Base-by-base conservation (phyloP, 2,329 filamentous ascomycete genomes). In the Talaromyces sp. region DNA sequence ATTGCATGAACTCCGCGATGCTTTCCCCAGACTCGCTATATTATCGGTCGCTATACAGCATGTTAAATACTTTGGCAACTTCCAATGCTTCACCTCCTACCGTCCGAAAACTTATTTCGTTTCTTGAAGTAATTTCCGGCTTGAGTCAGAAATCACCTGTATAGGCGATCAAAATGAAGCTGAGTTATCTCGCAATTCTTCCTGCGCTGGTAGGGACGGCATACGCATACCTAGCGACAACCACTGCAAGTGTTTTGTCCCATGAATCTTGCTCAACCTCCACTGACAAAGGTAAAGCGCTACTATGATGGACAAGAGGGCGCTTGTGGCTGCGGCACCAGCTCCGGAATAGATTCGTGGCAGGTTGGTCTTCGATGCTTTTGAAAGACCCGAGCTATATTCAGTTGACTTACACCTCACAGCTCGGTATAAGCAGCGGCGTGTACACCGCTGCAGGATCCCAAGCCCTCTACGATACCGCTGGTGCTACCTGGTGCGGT, bases 241-340 rank as follows among this genome's bases (percentile, higher is more conserved):
- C 64, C 16, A 66, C 64, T 41, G 64, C 54, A 41, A 52, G 64
- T 47, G 43, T 4, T 16, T 13, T 52, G 9, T 11, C 11, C 31
- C 7, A 3, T 56, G 27, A 6, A 14, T 22, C 8, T 8, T 13
- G n/a, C 9, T 2, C 0, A 19, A 31, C 6, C 6, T 13, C 11
- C 31, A 22, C 50, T 56, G 16, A 56, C 50, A 56, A 22, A 14
- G 31, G 50, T 13, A 56, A 56, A 56, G 50, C 50, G 27, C 39
- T 76, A 76, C 66, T 75, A 73, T 63, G 74, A 76, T 66, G 70
- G 70, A 5, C 69, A 68, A 45, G 66, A 74, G 59, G 74, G 74
- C 22, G 73, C 74, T 13, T 76, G 74, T 62, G 74, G 74, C 19
- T 76, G 74, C 31, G 74, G 74, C 3, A 66, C 65, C 19, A 65